A percentile compares a stretch with the other conserved stretches of the same genome.
These are phyloP conservation scores for Dentipellis sp. DNA, from an alignment of 768 basidiomycete genomes.

Conservation along the genomic window DNA sequence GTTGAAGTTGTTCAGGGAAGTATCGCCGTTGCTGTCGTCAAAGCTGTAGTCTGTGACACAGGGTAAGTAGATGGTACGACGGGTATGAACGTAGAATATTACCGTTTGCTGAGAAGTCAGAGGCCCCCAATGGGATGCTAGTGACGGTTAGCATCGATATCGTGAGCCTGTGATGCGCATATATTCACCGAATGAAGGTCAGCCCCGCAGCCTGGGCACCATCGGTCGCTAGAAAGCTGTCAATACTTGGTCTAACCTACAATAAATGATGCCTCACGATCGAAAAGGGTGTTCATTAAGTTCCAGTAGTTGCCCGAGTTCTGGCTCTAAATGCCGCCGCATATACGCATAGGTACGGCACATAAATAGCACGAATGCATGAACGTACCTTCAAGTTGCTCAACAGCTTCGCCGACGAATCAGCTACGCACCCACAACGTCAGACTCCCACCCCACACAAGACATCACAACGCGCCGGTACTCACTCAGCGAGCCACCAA, in stretches of 20 bases:
- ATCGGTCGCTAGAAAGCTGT: conserved; percentile 16
- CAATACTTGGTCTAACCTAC: not conserved
- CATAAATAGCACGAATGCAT: not conserved
- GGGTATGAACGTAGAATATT: not conserved
- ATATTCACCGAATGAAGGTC: conserved; percentile 18
- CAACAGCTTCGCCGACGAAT: conserved; percentile 19
- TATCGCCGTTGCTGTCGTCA: conserved; percentile 23
- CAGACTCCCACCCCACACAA: not conserved
- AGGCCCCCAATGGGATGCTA: conserved; percentile 24
- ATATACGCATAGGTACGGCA: not conserved
- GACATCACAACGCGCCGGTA: not conserved
- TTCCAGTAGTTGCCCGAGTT: conserved; percentile 21
- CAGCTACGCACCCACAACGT: conserved; percentile 10
- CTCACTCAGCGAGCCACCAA: conserved; percentile 17
- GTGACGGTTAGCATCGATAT: conserved; percentile 18
- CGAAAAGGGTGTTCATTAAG: conserved; percentile 21
- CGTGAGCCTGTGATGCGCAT: not conserved
- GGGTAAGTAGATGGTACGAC: not conserved
- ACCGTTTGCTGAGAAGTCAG: conserved; percentile 23
- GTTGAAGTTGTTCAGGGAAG: conserved; percentile 20
- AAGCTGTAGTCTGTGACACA: conserved; percentile 19
- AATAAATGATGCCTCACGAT: conserved; percentile 13
- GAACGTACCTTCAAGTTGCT: conserved; percentile 18
- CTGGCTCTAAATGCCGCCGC: conserved; percentile 10
- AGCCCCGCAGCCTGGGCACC: conserved; percentile 22